Percentiles rank a stretch among this genome's conserved stretches.
Evolutionary conservation across 2,329 filamentous ascomycete species (phyloP).

Genomic region (Bipolaris oryzae): DNA sequence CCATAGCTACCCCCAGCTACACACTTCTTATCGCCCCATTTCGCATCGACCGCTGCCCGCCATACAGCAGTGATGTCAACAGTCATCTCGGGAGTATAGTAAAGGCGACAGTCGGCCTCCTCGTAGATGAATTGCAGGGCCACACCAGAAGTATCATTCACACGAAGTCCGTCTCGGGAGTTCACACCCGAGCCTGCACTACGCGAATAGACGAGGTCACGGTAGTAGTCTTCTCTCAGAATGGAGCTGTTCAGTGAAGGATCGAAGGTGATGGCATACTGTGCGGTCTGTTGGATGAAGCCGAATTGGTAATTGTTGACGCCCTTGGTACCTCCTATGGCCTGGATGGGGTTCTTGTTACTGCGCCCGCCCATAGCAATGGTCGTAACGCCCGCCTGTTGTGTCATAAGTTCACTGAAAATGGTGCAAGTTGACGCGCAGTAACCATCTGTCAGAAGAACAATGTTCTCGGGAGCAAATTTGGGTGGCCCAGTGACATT

Average conservation of each 20-base stretch:
- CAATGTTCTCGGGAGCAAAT: constrained; percentile 60
- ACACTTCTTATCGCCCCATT: constrained; percentile 45
- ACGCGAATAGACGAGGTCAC: constrained; percentile 36
- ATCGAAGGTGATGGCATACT: constrained; percentile 29
- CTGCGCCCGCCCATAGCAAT: constrained; percentile 59
- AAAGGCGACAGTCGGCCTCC: constrained; percentile 49
- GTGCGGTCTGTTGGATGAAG: constrained; percentile 39
- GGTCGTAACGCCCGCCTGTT: constrained; percentile 60
- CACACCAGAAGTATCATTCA: constrained; percentile 39
- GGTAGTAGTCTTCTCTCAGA: constrained; percentile 33
- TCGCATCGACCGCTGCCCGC: constrained; percentile 48
- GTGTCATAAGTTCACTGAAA: constrained; percentile 61
- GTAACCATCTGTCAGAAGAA: constrained; percentile 64
- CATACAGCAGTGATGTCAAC: constrained; percentile 47
- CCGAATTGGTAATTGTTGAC: constrained; percentile 46
- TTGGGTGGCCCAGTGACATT: constrained; percentile 55
- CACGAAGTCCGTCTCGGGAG: constrained; percentile 43
- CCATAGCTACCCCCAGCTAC: constrained; percentile 31
- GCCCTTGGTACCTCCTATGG: constrained; percentile 61
- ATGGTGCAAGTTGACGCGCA: constrained; percentile 65
- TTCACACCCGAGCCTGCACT: constrained; percentile 39
- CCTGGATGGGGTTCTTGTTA: constrained; percentile 58
- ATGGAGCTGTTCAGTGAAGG: constrained; percentile 34
- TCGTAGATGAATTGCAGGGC: constrained; percentile 51
- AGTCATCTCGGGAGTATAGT: constrained; percentile 51